Percentiles rank a stretch among this genome's conserved stretches.
Evolutionary conservation across 805 yeast species (phyloP).

Genomic region (Candida schatavii): DNA sequence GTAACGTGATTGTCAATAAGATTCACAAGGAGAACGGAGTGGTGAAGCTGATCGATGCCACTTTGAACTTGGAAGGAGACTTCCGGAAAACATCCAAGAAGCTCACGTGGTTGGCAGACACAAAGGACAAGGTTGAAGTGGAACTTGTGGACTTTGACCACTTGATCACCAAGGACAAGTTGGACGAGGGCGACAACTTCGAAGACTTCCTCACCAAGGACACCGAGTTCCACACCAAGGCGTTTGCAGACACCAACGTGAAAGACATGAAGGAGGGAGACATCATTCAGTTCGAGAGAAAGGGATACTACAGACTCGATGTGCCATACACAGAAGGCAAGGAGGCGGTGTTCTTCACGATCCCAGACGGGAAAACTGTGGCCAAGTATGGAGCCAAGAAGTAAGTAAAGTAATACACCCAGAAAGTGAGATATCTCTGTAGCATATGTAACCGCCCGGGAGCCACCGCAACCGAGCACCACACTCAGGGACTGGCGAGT

Average conservation of each 20-base stretch:
- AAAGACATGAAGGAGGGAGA: conserved; percentile 78
- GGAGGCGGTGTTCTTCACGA: conserved; percentile 79
- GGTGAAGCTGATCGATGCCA: conserved; percentile 67
- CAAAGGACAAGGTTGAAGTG: conserved; percentile 66
- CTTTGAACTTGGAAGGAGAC: conserved; percentile 89
- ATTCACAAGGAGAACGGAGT: conserved; percentile 59
- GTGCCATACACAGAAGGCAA: conserved; percentile 51
- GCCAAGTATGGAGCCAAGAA: conserved; percentile 35
- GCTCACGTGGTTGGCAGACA: conserved; percentile 89
- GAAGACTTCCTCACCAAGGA: conserved; percentile 87
- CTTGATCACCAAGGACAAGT: conserved; percentile 88
- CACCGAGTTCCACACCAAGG: conserved; percentile 79
- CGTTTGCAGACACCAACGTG: conserved; percentile 78
- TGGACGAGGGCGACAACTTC: conserved; percentile 91
- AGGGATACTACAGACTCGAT: conserved; percentile 91
- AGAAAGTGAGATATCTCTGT: no score
- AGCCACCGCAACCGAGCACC: no score
- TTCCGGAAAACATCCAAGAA: conserved; percentile 95
- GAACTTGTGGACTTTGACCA: conserved; percentile 92
- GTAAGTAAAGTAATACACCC: no score
- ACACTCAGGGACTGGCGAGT: no score
- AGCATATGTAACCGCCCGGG: no score
- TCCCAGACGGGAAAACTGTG: conserved; percentile 85
- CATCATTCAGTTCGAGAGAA: conserved; percentile 92
- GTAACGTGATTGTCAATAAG: conserved; percentile 79